phyloP scores from a whole-genome alignment of 2,329 filamentous ascomycete genomes.

The Arthrobotrys musiformis region DNA sequence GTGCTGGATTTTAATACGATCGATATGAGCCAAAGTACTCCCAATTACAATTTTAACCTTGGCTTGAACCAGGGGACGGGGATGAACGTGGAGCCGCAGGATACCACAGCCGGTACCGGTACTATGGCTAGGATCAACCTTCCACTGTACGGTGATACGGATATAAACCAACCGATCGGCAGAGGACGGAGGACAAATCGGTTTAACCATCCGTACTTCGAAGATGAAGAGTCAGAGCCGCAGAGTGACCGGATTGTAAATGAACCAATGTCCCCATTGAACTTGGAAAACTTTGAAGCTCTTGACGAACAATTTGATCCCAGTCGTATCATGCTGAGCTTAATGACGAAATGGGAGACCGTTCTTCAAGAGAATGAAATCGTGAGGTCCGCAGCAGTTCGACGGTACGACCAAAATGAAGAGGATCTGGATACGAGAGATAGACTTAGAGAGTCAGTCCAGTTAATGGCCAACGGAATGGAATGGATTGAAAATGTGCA shows the following conservation, averaged over 20 bases:
- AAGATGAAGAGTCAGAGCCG: background rate
- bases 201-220: constrained; percentile 1
- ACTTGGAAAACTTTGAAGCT: background rate
- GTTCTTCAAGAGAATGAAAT: background rate
- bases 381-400: background rate
- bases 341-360: background rate
- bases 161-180: background rate
- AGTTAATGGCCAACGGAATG: background rate
- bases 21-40: background rate
- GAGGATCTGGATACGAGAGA: background rate
- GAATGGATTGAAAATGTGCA: background rate
- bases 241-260: background rate
- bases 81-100: background rate
- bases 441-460: background rate
- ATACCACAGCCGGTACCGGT: background rate
- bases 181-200: background rate
- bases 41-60: background rate
- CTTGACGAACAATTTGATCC: background rate
- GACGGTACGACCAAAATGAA: background rate
- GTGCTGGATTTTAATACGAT: background rate
- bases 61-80: background rate
- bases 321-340: background rate
- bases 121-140: background rate
- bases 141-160: constrained; percentile 6
- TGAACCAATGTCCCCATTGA: background rate